Percentiles rank a stretch among this genome's conserved stretches.
These are phyloP conservation scores for Cnidoscolus chayamansa DNA, from an alignment of 441 rosid genomes.

Conservation along the genomic window DNA sequence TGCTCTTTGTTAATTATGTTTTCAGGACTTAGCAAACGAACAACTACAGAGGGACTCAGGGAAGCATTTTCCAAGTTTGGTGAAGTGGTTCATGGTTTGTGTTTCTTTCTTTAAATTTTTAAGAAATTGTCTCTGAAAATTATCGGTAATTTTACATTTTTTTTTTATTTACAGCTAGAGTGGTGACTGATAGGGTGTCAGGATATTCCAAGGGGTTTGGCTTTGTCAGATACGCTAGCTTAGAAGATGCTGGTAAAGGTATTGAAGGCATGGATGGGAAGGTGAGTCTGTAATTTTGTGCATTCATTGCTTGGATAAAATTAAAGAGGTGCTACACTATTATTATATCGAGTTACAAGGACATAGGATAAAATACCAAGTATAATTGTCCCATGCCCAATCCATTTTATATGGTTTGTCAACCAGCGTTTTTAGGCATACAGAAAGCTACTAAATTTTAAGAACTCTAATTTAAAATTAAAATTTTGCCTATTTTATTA, in stretches of 20 bases:
- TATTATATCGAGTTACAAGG: not conserved
- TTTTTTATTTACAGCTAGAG: conserved; percentile 49
- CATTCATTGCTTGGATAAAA: not conserved
- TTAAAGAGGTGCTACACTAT: not conserved
- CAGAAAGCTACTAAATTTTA: not conserved
- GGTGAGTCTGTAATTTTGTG: conserved; percentile 35
- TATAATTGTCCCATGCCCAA: not conserved
- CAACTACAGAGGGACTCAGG: conserved; percentile 59
- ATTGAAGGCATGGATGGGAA: conserved; percentile 85
- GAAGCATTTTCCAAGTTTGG: conserved; percentile 74
- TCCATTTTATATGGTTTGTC: not conserved
- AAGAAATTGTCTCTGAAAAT: not conserved
- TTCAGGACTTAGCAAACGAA: conserved; percentile 81
- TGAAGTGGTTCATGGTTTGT: conserved; percentile 67
- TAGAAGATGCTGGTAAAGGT: conserved; percentile 82
- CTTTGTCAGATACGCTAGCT: conserved; percentile 67
- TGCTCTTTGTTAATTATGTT: not conserved
- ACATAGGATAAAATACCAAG: not conserved
- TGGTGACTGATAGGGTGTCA: conserved; percentile 71
- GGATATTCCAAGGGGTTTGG: conserved; percentile 95
- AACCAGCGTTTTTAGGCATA: too few species aligned
- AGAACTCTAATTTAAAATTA: not conserved
- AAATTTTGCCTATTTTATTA: not conserved
- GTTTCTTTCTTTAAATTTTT: conserved; percentile 4
- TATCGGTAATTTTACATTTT: conserved; percentile 15